phyloP scores from a whole-genome alignment of 768 basidiomycete species.

The Termitomyces sp. region DNA sequence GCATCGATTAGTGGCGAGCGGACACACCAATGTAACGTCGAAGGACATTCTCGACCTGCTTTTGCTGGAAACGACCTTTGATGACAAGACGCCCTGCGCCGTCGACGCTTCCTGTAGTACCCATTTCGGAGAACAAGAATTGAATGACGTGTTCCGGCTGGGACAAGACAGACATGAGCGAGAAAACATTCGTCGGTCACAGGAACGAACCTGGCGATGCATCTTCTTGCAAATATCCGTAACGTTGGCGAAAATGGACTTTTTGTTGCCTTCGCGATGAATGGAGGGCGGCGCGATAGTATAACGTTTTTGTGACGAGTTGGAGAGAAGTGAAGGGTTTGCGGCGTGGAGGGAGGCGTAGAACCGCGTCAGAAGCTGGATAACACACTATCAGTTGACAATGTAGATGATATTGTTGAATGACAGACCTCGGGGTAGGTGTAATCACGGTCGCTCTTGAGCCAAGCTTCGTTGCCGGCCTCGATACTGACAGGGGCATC shows the following conservation, averaged over 20 bases:
- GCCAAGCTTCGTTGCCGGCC: slow-evolving; percentile 82
- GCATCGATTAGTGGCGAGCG: neutral
- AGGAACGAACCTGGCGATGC: slow-evolving; percentile 63
- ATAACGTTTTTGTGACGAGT: slow-evolving; percentile 86
- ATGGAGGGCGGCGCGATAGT: slow-evolving; percentile 96
- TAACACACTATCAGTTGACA: neutral
- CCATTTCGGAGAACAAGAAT: slow-evolving; percentile 97
- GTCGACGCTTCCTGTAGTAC: slow-evolving; percentile 94
- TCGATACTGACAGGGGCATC: slow-evolving; percentile 59
- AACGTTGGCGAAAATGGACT: slow-evolving; percentile 94
- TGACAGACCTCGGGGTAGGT: slow-evolving; percentile 81
- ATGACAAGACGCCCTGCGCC: slow-evolving; percentile 90
- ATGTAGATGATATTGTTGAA: neutral
- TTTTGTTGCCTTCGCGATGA: slow-evolving; percentile 94
- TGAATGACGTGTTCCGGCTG: slow-evolving; percentile 97
- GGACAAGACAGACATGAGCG: neutral
- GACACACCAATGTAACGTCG: slow-evolving; percentile 90
- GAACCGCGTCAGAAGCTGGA: slow-evolving; percentile 89
- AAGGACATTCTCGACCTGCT: slow-evolving; percentile 96
- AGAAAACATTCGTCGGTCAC: neutral
- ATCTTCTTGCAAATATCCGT: slow-evolving; percentile 97
- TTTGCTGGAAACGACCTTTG: slow-evolving; percentile 97
- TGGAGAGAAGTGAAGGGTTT: slow-evolving; percentile 83
- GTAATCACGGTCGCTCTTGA: slow-evolving; percentile 90
- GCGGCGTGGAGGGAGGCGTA: slow-evolving; percentile 88